Percentiles rank a stretch among this genome's conserved stretches.
Evolutionary conservation across 768 basidiomycete species (phyloP).

Genomic region (Mrakia hoshinonis): DNA sequence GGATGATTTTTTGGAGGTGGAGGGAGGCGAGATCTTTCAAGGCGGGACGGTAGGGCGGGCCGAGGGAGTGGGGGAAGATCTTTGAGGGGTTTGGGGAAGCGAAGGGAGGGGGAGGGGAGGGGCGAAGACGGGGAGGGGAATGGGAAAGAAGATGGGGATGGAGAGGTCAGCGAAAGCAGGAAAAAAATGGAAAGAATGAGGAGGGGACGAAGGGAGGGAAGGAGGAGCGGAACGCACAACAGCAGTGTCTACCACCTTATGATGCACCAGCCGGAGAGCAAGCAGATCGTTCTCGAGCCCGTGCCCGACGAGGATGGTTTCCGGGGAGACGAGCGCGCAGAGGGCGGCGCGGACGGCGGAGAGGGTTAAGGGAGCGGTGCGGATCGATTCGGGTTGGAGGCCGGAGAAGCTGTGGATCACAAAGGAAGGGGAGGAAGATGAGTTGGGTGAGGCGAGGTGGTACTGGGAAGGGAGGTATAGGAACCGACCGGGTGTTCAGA

Average conservation of each 20-base stretch:
- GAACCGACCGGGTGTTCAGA: slow-evolving; percentile 55
- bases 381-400: slow-evolving; percentile 49
- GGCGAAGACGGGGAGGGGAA: slow-evolving; percentile 51
- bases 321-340: slow-evolving; percentile 59
- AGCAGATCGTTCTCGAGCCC: slow-evolving; percentile 72
- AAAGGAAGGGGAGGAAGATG: slow-evolving; percentile 26
- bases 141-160: slow-evolving; percentile 3
- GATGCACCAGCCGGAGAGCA: slow-evolving; percentile 77
- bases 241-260: slow-evolving; percentile 75
- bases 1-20: slow-evolving; percentile 54
- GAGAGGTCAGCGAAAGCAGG: neutral
- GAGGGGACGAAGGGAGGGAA: slow-evolving; percentile 9
- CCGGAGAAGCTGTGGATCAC: slow-evolving; percentile 55
- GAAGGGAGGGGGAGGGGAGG: slow-evolving; percentile 46
- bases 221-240: slow-evolving; percentile 41
- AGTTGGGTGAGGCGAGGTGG: slow-evolving; percentile 35
- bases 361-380: slow-evolving; percentile 57
- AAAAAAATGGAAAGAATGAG: neutral
- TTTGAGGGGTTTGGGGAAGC: neutral
- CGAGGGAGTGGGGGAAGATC: slow-evolving; percentile 56
- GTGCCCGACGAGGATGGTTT: slow-evolving; percentile 77
- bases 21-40: slow-evolving; percentile 54
- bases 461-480: neutral
- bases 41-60: slow-evolving; percentile 65
- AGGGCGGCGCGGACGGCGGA: slow-evolving; percentile 58